Percentiles rank a stretch among this genome's conserved stretches.
Evolutionary conservation across 2,329 filamentous ascomycete species (phyloP).

Genomic region (Cadophora sp.): DNA sequence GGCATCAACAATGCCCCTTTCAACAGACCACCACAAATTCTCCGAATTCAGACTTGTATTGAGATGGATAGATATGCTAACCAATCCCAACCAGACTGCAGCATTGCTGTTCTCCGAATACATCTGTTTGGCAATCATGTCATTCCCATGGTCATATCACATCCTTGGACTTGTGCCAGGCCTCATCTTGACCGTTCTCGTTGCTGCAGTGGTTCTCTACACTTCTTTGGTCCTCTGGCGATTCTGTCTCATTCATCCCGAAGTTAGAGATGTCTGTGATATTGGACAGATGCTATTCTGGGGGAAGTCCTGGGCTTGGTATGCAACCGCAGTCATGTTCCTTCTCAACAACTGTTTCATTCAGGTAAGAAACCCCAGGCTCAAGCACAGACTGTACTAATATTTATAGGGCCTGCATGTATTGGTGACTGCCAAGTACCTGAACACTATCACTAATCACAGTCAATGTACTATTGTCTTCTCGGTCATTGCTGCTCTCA

Average conservation of each 20-base stretch:
- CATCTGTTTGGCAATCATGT: slow-evolving; percentile 93
- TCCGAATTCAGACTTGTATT: not conserved
- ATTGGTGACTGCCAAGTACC: slow-evolving; percentile 82
- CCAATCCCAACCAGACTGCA: slow-evolving; percentile 65
- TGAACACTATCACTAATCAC: slow-evolving; percentile 84
- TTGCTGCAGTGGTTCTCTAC: slow-evolving; percentile 82
- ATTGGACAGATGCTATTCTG: slow-evolving; percentile 96
- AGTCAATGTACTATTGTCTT: slow-evolving; percentile 82
- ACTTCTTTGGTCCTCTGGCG: slow-evolving; percentile 78
- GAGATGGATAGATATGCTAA: not conserved
- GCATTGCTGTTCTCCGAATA: slow-evolving; percentile 93
- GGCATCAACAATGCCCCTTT: not conserved
- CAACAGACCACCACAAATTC: not conserved
- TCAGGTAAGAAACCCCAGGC: slow-evolving; percentile 56
- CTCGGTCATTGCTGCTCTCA: slow-evolving; percentile 73
- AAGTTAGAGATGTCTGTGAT: slow-evolving; percentile 91
- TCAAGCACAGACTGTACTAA: not conserved
- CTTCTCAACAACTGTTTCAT: slow-evolving; percentile 94
- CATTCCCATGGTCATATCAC: slow-evolving; percentile 92
- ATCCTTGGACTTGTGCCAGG: slow-evolving; percentile 86
- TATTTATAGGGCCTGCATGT: slow-evolving; percentile 74
- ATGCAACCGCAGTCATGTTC: slow-evolving; percentile 81
- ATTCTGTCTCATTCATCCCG: slow-evolving; percentile 89
- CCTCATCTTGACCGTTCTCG: slow-evolving; percentile 79
- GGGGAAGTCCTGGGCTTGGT: slow-evolving; percentile 77